Conservation (phyloP, 2,329 filamentous ascomycete genomes). For the Clonostachys chloroleuca region DNA sequence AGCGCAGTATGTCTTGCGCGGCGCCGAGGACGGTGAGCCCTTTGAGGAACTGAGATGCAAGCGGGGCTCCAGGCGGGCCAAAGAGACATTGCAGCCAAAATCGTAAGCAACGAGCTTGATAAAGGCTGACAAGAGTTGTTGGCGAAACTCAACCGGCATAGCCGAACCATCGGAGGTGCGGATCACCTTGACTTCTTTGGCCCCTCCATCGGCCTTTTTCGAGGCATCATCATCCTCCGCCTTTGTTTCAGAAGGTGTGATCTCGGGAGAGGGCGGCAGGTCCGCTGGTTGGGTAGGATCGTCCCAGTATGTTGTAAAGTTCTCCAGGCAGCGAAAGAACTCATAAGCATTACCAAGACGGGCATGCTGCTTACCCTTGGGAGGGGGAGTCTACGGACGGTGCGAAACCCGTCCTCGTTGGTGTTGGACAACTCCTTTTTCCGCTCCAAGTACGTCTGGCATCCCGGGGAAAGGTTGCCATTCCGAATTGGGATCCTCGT, state of each 20-base stretch:
- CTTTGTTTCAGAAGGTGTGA: conserved; percentile 10
- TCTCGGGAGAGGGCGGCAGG: conserved; percentile 24
- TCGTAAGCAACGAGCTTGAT: conserved; percentile 62
- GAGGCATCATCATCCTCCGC: conserved; percentile 3
- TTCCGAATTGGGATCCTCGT: conserved; percentile 46
- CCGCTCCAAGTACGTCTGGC: conserved; percentile 53
- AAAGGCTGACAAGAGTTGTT: conserved; percentile 53
- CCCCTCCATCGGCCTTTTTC: conserved; percentile 1
- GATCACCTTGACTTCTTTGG: conserved; percentile 7
- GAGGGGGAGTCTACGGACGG: conserved; percentile 53
- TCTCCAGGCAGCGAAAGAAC: conserved; percentile 60
- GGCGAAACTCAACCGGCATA: conserved; percentile 55
- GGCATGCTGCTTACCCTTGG: conserved; percentile 45
- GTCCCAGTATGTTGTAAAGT: conserved; percentile 56
- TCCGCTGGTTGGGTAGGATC: conserved; percentile 43
- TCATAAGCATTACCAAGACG: conserved; percentile 61
- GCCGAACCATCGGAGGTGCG: conserved; percentile 46
- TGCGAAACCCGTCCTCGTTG: conserved; percentile 57
- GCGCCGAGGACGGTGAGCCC: conserved; percentile 11
- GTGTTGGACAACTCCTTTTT: conserved; percentile 48
- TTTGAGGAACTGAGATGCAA: conserved; percentile 44
- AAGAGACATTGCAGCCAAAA: conserved; percentile 57
- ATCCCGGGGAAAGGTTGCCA: conserved; percentile 50
- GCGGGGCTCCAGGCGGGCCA: conserved; percentile 53
- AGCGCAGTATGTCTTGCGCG: conserved; percentile 49